These are phyloP conservation scores for Inosperma sp. DNA, from an alignment of 768 basidiomycete species.

Conservation along the genomic window DNA sequence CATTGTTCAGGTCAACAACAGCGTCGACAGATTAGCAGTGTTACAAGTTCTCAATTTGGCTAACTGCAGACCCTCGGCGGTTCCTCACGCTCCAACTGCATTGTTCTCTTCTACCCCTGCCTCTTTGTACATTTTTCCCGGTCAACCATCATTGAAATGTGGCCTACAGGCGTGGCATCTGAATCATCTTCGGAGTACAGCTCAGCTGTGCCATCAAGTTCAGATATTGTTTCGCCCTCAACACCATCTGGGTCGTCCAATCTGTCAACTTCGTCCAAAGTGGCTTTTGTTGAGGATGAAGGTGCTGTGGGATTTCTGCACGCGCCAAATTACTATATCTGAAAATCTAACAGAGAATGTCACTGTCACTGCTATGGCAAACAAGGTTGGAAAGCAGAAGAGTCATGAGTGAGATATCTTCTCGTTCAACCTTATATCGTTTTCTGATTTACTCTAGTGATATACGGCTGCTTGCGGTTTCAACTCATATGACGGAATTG, in stretches of 20 bases:
- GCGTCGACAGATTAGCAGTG: conserved; percentile 2
- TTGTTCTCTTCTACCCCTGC: not conserved
- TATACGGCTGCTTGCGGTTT: conserved; percentile 69
- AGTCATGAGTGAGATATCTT: conserved; percentile 60
- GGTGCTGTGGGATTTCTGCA: conserved; percentile 38
- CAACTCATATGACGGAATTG: conserved; percentile 82
- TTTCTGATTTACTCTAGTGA: conserved; percentile 45
- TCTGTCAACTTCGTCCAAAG: conserved; percentile 50
- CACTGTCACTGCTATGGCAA: conserved; percentile 58
- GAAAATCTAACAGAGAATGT: conserved; percentile 50
- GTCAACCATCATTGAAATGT: conserved; percentile 28
- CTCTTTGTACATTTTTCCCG: conserved; percentile 10
- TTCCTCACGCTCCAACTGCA: conserved; percentile 36
- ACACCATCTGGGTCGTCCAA: conserved; percentile 32
- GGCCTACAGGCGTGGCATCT: conserved; percentile 31
- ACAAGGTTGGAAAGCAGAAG: conserved; percentile 48
- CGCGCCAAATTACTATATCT: conserved; percentile 10
- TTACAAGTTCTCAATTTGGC: conserved; percentile 32
- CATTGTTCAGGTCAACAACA: conserved; percentile 29
- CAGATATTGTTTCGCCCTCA: conserved; percentile 34
- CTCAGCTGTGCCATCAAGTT: conserved; percentile 32
- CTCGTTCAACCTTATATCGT: conserved; percentile 15
- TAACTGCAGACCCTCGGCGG: conserved; percentile 49
- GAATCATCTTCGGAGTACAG: conserved; percentile 32
- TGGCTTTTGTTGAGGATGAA: conserved; percentile 60